Percentiles rank a stretch among this genome's conserved stretches.
These are phyloP conservation scores for Malassezia japonica DNA, from an alignment of 1,284 basidiomycete species.

Conservation along the genomic window DNA sequence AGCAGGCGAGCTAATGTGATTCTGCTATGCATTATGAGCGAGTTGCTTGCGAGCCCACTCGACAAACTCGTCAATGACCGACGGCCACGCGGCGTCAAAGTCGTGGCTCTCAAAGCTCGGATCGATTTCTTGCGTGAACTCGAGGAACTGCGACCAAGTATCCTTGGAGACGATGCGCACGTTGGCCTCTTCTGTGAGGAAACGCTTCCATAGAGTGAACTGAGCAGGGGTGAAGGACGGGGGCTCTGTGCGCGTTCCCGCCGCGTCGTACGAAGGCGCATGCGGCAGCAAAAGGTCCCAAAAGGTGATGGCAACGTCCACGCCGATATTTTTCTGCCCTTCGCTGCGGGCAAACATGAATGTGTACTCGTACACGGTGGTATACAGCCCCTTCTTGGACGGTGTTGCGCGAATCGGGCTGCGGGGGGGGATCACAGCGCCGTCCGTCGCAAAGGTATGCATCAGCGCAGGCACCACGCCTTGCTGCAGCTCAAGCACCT, in stretches of 20 bases:
- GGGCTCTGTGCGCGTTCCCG: constrained; percentile 44
- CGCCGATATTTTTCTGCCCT: constrained; percentile 57
- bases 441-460: constrained; percentile 29
- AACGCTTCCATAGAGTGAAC: constrained; percentile 74
- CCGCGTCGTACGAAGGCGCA: constrained; percentile 58
- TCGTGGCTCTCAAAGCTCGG: constrained; percentile 71
- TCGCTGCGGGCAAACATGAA: constrained; percentile 73
- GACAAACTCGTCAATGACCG: constrained; percentile 76
- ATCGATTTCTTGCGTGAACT: constrained; percentile 73
- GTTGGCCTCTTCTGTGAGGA: constrained; percentile 58
- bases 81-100: constrained; percentile 77
- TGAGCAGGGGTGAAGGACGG: constrained; percentile 52
- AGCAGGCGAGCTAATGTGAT: neutral
- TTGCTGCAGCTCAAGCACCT: constrained; percentile 29
- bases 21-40: neutral
- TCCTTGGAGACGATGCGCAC: constrained; percentile 82
- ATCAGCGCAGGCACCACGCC: constrained; percentile 23
- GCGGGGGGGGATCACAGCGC: constrained; percentile 17
- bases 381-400: constrained; percentile 53
- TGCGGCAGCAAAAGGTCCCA: constrained; percentile 76
- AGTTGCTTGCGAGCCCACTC: constrained; percentile 24
- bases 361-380: constrained; percentile 74
- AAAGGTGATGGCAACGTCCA: constrained; percentile 68
- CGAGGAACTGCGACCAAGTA: constrained; percentile 74
- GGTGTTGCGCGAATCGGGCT: neutral